These are phyloP conservation scores for Aeschynomene evenia DNA, from an alignment of 306 rosid genomes.

Conservation along the genomic window DNA sequence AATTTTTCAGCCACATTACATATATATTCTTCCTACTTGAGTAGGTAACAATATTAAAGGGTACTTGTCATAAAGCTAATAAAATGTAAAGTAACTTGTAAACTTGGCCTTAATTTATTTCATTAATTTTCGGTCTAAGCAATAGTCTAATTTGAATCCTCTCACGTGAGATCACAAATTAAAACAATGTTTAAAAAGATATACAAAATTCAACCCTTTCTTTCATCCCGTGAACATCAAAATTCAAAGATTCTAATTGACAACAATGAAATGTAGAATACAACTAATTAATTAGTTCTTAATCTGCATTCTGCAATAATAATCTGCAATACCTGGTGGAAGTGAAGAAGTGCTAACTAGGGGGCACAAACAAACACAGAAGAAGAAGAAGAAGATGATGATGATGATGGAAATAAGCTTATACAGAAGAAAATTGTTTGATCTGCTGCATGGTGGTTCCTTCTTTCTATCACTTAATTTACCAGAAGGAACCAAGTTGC, in stretches of 20 bases:
- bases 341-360: not conserved
- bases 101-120: too few species aligned
- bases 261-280: not conserved
- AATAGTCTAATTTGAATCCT: too few species aligned
- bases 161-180: not conserved
- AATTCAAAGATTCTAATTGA: too few species aligned
- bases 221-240: not conserved
- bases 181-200: not conserved
- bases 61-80: not conserved
- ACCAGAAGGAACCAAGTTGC: slow-evolving; percentile 33
- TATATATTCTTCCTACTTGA: too few species aligned
- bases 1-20: too few species aligned
- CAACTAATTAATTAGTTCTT: not conserved
- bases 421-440: slow-evolving; percentile 45
- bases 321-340: not conserved
- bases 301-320: too few species aligned
- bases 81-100: not conserved
- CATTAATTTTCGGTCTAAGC: too few species aligned
- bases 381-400: too few species aligned
- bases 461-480: slow-evolving; percentile 40
- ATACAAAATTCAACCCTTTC: not conserved
- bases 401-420: slow-evolving; percentile 32
- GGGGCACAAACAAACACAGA: not conserved
- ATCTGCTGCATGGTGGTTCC: slow-evolving; percentile 45
- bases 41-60: not conserved